Base-by-base conservation (phyloP, 31 red algal species). In the Porphyra umbilicalis region DNA sequence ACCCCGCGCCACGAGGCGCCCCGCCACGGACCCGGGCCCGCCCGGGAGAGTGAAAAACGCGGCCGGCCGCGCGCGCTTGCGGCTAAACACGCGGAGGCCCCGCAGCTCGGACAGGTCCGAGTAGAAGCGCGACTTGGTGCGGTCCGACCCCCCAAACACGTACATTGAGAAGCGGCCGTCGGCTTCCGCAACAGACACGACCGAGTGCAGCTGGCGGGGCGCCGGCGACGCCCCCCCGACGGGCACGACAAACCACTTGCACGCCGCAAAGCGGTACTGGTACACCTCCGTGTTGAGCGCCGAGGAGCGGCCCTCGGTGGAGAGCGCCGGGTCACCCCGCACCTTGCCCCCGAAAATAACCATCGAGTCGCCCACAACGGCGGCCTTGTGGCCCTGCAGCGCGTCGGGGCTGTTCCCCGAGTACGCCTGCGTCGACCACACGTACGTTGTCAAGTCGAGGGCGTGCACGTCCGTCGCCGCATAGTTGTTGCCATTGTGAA, bases 281-380 rank as follows among this genome's bases (percentile, higher is more conserved):
- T 87, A 99, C 10, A 96, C 91, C 18, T 81, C 71, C n/a, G 89
- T 38, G 85, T 92, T 99, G 15, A 99, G 88, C 4, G 83, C 95
- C 0, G 90, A 90, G 36, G 89, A 89, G 31, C 89, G 57, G 33
- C 35, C 42, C 29, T 36, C 39, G 42, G 82, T 79, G 33, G 89
- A 82, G 38, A 83, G 34, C 31, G 76, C 75, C 32, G 76, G 39
- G 68, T 35, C 33, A 10, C 36, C 78, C 2, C 94, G 97, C 36
- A 99, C 87, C 83, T 99, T 99, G 76, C 97, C 97, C 35, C 97
- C 97, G 13, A 99, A 76, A 18, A 99, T 83, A 36, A 94, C 96
- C 97, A 99, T 99, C 18, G 91, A 91, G 34, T 96, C 94, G 6
- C 85, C 88, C 38, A 88, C 85, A 0, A 95, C 94, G 37, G 96